Conservation (phyloP, 148 eudicot genomes). For the Fagopyrum homotropicum region DNA sequence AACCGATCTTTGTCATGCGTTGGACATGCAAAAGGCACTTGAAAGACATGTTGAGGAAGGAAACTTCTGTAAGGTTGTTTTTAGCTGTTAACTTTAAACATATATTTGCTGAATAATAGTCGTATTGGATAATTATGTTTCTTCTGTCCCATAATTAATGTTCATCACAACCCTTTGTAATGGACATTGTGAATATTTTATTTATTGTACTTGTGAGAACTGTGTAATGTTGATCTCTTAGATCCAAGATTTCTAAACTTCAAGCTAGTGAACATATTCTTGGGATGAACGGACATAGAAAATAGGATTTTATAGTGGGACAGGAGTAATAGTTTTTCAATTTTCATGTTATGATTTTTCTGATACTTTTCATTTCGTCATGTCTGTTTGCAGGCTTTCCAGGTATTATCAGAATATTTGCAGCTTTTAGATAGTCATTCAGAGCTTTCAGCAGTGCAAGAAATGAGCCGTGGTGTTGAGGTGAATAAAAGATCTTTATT, state of each 20-base stretch:
- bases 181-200: background rate
- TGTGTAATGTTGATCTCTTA: background rate
- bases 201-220: background rate
- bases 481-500: conserved; percentile 28
- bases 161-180: background rate
- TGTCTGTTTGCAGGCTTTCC: conserved; percentile 70
- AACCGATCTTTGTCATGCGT: conserved; percentile 57
- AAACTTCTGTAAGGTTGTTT: conserved; percentile 68
- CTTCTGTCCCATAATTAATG: background rate
- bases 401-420: conserved; percentile 84
- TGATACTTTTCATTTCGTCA: conserved; percentile 11
- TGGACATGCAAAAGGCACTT: conserved; percentile 66
- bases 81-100: conserved; percentile 6
- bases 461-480: conserved; percentile 90
- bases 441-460: conserved; percentile 74
- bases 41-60: conserved; percentile 79
- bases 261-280: background rate
- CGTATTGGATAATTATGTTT: background rate
- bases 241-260: background rate
- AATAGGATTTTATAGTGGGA: background rate
- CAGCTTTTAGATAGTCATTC: conserved; percentile 79
- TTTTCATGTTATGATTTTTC: background rate
- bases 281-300: background rate
- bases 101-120: background rate
- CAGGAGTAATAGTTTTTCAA: background rate